Evolutionary conservation across 371 early-diverging fungal species (phyloP).

Genomic region (Cokeromyces recurvatus): DNA sequence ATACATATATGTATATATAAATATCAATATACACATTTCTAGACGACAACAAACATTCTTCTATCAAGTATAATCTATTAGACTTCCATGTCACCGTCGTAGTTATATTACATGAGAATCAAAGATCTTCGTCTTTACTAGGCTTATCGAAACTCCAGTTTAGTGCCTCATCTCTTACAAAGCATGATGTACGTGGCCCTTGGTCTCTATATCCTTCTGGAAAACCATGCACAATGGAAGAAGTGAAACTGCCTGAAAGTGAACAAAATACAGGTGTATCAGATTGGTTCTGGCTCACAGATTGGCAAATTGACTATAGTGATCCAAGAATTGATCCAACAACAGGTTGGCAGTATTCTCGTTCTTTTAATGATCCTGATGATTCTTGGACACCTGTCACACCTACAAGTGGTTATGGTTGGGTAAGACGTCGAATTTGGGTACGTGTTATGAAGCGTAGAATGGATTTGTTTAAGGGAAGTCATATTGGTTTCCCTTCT

Average conservation of each 20-base stretch:
- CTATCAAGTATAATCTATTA: slow-evolving; percentile 31
- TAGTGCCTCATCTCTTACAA: slow-evolving; percentile 40
- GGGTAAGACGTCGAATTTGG: slow-evolving; percentile 71
- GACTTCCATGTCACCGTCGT: slow-evolving; percentile 56
- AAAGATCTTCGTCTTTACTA: slow-evolving; percentile 50
- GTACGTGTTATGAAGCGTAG: slow-evolving; percentile 67
- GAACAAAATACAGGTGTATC: slow-evolving; percentile 7
- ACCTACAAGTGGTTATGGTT: slow-evolving; percentile 44
- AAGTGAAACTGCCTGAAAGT: slow-evolving; percentile 43
- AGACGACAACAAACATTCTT: slow-evolving; percentile 9
- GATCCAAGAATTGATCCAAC: slow-evolving; percentile 53
- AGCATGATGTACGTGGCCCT: slow-evolving; percentile 49
- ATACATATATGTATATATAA: background rate
- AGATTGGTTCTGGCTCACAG: slow-evolving; percentile 76
- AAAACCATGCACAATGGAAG: slow-evolving; percentile 41
- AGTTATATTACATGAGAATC: slow-evolving; percentile 59
- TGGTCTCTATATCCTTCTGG: slow-evolving; percentile 52
- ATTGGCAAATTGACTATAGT: slow-evolving; percentile 67
- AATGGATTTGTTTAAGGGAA: slow-evolving; percentile 40
- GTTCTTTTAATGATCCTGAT: slow-evolving; percentile 46
- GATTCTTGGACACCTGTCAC: slow-evolving; percentile 48
- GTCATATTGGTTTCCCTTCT: slow-evolving; percentile 12
- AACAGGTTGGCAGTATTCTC: slow-evolving; percentile 66
- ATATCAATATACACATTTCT: slow-evolving; percentile 1
- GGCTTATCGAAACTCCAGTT: slow-evolving; percentile 44